Evolutionary conservation across 75 land plant species (phyloP).

Genomic region (Picea sitchensis): DNA sequence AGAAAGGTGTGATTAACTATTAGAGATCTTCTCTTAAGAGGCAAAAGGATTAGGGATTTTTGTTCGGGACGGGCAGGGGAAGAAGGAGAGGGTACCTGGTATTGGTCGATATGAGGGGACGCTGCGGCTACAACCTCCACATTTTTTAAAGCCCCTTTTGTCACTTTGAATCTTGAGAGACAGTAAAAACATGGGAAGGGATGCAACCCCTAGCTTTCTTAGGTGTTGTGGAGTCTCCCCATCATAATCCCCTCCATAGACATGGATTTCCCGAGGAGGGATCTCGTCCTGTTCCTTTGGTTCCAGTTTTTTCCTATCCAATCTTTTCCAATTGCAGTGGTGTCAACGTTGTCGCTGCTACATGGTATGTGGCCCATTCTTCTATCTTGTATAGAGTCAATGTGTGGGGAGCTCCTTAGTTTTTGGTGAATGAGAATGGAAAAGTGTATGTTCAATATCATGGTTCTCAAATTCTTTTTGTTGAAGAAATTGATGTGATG

Average conservation of each 20-base stretch:
- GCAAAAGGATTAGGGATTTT: no score
- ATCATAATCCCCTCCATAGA: constrained; percentile 3
- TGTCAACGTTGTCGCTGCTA: not conserved
- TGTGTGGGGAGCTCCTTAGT: constrained; percentile 88
- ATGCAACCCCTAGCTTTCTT: constrained; percentile 75
- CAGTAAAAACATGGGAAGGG: constrained; percentile 25
- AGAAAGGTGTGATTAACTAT: no score
- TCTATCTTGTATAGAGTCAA: constrained; percentile 57
- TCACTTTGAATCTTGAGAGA: constrained; percentile 13
- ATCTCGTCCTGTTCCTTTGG: constrained; percentile 30
- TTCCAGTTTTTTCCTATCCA: constrained; percentile 2
- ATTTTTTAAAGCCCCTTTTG: constrained; percentile 68
- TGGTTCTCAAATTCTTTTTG: constrained; percentile 44
- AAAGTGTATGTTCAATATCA: constrained; percentile 60
- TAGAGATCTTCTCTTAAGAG: no score
- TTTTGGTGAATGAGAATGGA: constrained; percentile 61
- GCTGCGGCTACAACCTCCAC: constrained; percentile 99
- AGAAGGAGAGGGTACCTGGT: no score
- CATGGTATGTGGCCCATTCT: constrained; percentile 41
- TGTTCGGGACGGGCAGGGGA: no score
- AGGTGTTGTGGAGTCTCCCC: constrained; percentile 21
- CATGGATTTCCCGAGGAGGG: constrained; percentile 22
- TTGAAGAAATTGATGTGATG: constrained; percentile 76
- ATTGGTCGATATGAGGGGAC: constrained; percentile 53
- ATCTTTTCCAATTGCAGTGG: not conserved